Evolutionary conservation across 768 basidiomycete species (phyloP), one percentile per base, ranked within the genome.

Genomic region (Cystofilobasidium ferigula): DNA sequence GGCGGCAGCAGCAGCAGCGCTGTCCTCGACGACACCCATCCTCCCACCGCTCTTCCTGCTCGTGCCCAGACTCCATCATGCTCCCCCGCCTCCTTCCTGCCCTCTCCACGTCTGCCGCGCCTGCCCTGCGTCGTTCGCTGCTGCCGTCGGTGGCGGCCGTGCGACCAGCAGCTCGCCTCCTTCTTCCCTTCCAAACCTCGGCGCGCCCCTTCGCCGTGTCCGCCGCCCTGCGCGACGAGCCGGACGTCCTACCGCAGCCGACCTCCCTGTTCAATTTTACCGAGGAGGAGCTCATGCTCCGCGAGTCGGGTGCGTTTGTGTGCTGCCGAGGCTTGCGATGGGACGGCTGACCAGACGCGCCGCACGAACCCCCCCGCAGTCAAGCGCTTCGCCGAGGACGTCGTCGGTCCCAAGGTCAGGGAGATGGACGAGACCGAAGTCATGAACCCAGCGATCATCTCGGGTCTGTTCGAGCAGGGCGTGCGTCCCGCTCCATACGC

Each of bases 401-500:
- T 94, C 34, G 83, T 99, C 24, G 88, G 78, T 3, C 95, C 95
- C 57, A 89, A 85, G 76, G 93, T 95, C 65, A 82, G 85, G 26
- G 91, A 93, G 76, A 99, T 99, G 95, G 95, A 99, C 73, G 95
- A 99, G 81, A 87, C 85, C 63, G 94, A 99, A 77, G 78, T 76
- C 64, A 98, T 99, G 94, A 92, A 97, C 74, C 84, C 88, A 0
- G 81, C 78, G 0, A 75, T 99, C 69, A 89, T 98, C 73, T 80
- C 87, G 72, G 89, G 85, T 0, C 81, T 97, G 16, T 99, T 97
- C 69, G 91, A 95, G 58, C 91, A 95, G 77, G 95, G 95, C 22
- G 91, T 94, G 73, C 72, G 87, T 77, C 38, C 45, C 26, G 10
- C 20, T 24, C 45, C 8, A 18, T 20, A 9, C 45, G 16, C 40